Percentiles rank a stretch among this genome's conserved stretches.
These are phyloP conservation scores for Zygosaccharomyces sapae DNA, from an alignment of 1,139 yeast species.

Conservation along the genomic window DNA sequence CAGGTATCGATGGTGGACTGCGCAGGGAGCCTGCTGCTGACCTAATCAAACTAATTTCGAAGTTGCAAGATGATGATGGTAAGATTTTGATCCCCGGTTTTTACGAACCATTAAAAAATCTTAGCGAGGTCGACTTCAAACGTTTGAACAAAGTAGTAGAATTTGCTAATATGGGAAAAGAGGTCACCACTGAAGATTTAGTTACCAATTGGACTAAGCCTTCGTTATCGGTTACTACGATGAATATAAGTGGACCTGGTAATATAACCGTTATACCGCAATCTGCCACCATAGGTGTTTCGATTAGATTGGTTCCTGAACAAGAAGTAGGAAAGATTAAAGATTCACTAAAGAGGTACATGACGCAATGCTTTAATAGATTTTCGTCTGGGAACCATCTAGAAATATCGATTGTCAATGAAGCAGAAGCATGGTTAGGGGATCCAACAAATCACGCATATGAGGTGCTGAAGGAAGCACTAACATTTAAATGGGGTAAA, in stretches of 20 bases:
- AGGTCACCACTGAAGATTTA: constrained; percentile 45
- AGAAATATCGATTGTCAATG: constrained; percentile 60
- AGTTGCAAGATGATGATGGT: constrained; percentile 57
- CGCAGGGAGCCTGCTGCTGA: constrained; percentile 87
- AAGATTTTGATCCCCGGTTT: constrained; percentile 64
- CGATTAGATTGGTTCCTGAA: constrained; percentile 85
- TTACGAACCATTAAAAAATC: constrained; percentile 57
- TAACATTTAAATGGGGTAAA: constrained; percentile 59
- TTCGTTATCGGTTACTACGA: constrained; percentile 81
- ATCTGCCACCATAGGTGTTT: constrained; percentile 66
- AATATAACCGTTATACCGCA: constrained; percentile 89
- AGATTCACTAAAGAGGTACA: constrained; percentile 43
- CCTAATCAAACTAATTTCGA: constrained; percentile 64
- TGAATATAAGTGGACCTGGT: constrained; percentile 85
- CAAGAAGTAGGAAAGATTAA: constrained; percentile 66
- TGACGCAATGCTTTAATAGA: constrained; percentile 44
- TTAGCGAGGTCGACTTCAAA: constrained; percentile 52
- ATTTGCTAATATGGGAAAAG: constrained; percentile 38
- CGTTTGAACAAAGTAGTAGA: constrained; percentile 60
- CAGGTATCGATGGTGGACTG: constrained; percentile 96
- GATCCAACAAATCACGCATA: constrained; percentile 74
- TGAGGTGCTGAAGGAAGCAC: constrained; percentile 55
- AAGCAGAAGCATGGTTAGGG: constrained; percentile 96
- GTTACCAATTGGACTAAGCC: constrained; percentile 88
- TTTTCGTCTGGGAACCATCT: constrained; percentile 60